These are phyloP conservation scores for Leccinellum luteum DNA, from an alignment of 768 basidiomycete species.

Conservation along the genomic window DNA sequence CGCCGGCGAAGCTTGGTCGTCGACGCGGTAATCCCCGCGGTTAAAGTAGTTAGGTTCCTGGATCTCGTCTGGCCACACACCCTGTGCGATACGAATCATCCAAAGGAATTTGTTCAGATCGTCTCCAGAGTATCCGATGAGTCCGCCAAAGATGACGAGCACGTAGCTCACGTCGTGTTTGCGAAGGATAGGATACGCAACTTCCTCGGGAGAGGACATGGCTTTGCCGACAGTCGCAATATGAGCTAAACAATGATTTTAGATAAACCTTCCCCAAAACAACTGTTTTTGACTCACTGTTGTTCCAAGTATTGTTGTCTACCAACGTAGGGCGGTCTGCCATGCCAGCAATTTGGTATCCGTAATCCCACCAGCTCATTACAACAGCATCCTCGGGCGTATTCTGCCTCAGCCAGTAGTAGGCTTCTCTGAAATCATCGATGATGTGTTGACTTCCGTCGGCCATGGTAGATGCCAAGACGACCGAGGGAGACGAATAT, in stretches of 20 bases:
- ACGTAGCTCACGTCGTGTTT: slow-evolving; percentile 99
- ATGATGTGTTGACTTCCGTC: slow-evolving; percentile 95
- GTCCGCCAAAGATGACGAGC: slow-evolving; percentile 94
- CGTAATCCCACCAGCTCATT: slow-evolving; percentile 99
- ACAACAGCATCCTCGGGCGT: slow-evolving; percentile 89
- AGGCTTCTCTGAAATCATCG: slow-evolving; percentile 98
- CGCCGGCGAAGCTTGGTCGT: slow-evolving; percentile 74
- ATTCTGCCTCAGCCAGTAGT: slow-evolving; percentile 98
- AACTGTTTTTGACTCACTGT: slow-evolving; percentile 62
- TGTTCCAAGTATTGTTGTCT: slow-evolving; percentile 99
- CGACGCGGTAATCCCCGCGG: slow-evolving; percentile 90
- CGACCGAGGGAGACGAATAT: slow-evolving; percentile 97
- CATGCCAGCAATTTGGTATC: slow-evolving; percentile 99
- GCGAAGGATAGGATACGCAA: slow-evolving; percentile 93
- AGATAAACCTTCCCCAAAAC: slow-evolving; percentile 4
- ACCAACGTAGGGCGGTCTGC: slow-evolving; percentile 94
- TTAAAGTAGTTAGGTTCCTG: slow-evolving; percentile 96
- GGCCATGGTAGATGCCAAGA: slow-evolving; percentile 71
- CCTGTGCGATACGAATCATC: slow-evolving; percentile 96
- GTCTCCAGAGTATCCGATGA: slow-evolving; percentile 96
- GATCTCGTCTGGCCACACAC: slow-evolving; percentile 98
- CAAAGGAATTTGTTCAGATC: slow-evolving; percentile 99
- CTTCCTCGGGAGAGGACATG: slow-evolving; percentile 92
- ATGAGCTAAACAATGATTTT: slow-evolving; percentile 55
- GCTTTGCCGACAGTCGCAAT: slow-evolving; percentile 99